Conservation (phyloP, 768 basidiomycete genomes). For the Mycena vitilis region DNA sequence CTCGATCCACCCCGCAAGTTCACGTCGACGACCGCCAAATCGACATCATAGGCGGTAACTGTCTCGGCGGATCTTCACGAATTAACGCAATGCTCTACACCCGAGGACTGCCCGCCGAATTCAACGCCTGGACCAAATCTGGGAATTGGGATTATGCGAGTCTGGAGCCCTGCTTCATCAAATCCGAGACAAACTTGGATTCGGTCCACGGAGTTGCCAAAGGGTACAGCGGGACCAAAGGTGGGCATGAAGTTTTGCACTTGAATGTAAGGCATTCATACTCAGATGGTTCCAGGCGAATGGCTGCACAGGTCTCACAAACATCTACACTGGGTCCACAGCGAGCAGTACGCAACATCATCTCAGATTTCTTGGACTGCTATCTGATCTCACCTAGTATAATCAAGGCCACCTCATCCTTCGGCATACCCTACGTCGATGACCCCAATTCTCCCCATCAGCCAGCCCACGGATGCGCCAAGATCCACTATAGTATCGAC, state of each 20-base stretch:
- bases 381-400: background rate
- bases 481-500: conserved; percentile 13
- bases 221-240: too few species aligned
- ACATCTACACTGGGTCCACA: too few species aligned
- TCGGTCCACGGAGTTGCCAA: too few species aligned
- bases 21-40: conserved; percentile 16
- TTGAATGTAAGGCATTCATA: too few species aligned
- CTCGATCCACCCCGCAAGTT: conserved; percentile 4
- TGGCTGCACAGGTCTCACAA: too few species aligned
- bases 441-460: conserved; percentile 13
- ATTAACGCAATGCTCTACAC: conserved; percentile 18
- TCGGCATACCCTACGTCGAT: conserved; percentile 11
- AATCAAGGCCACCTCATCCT: conserved; percentile 7
- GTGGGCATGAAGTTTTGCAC: too few species aligned
- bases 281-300: too few species aligned
- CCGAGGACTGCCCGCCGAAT: conserved; percentile 14
- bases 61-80: background rate
- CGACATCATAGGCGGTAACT: background rate
- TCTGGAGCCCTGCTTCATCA: background rate
- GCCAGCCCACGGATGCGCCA: conserved; percentile 12
- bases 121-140: conserved; percentile 16
- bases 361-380: too few species aligned
- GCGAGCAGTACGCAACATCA: too few species aligned
- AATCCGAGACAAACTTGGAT: background rate
- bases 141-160: conserved; percentile 12